Base-by-base conservation (phyloP, 352 stramenopile genomes). In the Pythium dissimile region DNA sequence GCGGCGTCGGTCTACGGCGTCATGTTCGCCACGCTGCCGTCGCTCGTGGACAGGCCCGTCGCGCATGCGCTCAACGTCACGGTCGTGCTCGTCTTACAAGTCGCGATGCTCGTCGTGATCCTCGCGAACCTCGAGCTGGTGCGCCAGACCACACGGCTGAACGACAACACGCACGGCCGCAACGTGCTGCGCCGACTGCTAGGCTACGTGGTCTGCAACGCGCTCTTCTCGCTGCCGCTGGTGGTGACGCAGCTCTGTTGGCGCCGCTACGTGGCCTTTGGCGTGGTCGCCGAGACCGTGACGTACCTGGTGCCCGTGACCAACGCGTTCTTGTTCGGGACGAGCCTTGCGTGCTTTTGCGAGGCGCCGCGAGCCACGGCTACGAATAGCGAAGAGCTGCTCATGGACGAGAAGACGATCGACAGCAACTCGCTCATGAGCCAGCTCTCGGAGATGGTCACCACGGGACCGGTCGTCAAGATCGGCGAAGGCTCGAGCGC, bases 261-360 rank as follows among this genome's bases (percentile, higher is more conserved):
- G 8, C 50, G 56, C 9, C 27, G 63, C 0, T 55, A 66, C 21
- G 59, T 77, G 1, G 59, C 45, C 0, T 50, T 82, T 5, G 80
- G 80, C 10, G 68, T 64, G 13, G 38, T 89, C 27, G 47, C 73
- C 5, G 73, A 89, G 71, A 71, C 75, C 24, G 27, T 82, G 15
- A 86, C 75, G 44, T 89, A 77, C 38, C 45, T 89, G 3, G 48
- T 88, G 13, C 77, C 80, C 9, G 48, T 89, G 26, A 66, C 69
- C 6, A 89, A 89, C 59, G 73, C 77, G 5, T 64, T 89, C 41
- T 48, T 89, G 1, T 89, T 89, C 53, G 77, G 75, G 41, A 86
- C 80, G 38, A 80, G 80, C 46, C 47, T 88, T 27, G 70, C 67
- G 42, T 88, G 74, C 50, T 84, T 68, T 37, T 57, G 54, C 31